These are phyloP conservation scores for Pichia sp. DNA, from an alignment of 1,139 yeast species.

Conservation along the genomic window DNA sequence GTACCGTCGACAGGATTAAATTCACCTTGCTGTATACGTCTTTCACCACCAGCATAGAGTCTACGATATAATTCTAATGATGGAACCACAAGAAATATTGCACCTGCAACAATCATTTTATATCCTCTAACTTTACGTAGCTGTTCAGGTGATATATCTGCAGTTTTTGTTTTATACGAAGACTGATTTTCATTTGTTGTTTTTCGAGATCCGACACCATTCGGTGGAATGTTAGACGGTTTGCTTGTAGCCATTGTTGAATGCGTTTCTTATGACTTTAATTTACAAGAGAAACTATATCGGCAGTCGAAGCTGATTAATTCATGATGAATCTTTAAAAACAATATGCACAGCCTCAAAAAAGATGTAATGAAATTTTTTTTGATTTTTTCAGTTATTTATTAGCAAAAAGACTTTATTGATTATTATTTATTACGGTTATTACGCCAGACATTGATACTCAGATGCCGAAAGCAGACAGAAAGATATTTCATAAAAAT, in stretches of 20 bases:
- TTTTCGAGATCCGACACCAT: neutral
- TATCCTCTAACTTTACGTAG: slow-evolving; percentile 24
- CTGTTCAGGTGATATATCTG: slow-evolving; percentile 18
- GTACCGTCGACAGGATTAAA: slow-evolving; percentile 40
- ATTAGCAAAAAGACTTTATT: neutral
- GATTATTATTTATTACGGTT: neutral
- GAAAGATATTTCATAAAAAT: slow-evolving; percentile 42
- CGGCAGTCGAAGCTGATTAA: neutral
- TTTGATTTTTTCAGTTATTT: neutral
- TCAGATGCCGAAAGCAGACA: slow-evolving; percentile 49
- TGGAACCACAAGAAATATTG: slow-evolving; percentile 35
- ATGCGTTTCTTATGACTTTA: neutral
- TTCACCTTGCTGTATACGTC: slow-evolving; percentile 43
- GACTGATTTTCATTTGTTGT: slow-evolving; percentile 4
- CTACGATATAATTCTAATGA: slow-evolving; percentile 31
- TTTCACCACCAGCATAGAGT: slow-evolving; percentile 38
- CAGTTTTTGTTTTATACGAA: slow-evolving; percentile 13
- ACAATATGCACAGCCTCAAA: slow-evolving; percentile 15
- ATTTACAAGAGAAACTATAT: too few species aligned
- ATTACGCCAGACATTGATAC: neutral
- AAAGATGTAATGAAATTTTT: neutral
- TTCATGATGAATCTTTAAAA: neutral
- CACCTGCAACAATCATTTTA: slow-evolving; percentile 36
- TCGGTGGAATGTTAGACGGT: slow-evolving; percentile 1
- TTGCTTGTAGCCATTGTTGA: neutral